Percentiles rank a stretch among this genome's conserved stretches.
Conservation (phyloP, 1,284 basidiomycete genomes). For the Malassezia slooffiae region DNA sequence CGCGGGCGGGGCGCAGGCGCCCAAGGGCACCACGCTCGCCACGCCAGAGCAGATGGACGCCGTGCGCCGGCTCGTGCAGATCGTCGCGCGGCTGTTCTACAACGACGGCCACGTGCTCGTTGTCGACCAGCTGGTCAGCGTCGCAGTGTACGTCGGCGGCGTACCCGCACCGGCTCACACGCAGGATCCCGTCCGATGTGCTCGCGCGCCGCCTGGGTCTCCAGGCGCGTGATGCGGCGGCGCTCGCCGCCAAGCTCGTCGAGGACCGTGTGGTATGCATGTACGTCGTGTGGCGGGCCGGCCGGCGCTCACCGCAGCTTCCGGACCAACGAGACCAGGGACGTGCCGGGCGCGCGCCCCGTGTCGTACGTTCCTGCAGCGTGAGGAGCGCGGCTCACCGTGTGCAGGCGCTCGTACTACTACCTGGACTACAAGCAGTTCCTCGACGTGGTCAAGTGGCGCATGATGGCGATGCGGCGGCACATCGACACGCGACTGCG, state of each 20-base stretch:
- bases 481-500: slow-evolving; percentile 58
- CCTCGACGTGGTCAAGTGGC: slow-evolving; percentile 94
- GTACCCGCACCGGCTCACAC: no score
- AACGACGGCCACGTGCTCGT: slow-evolving; percentile 82
- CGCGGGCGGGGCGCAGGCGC: neutral
- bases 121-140: slow-evolving; percentile 78
- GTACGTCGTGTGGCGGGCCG: no score
- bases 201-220: slow-evolving; percentile 75
- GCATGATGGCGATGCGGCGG: slow-evolving; percentile 83
- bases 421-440: slow-evolving; percentile 92
- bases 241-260: slow-evolving; percentile 73
- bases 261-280: slow-evolving; percentile 61
- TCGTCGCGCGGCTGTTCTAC: slow-evolving; percentile 86
- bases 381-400: slow-evolving; percentile 1
- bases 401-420: no score
- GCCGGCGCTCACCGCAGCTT: slow-evolving; percentile 31
- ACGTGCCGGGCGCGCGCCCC: slow-evolving; percentile 11
- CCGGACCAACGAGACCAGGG: slow-evolving; percentile 15
- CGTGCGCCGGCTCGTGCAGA: slow-evolving; percentile 61
- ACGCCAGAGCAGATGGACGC: slow-evolving; percentile 31
- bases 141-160: slow-evolving; percentile 69
- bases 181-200: slow-evolving; percentile 78
- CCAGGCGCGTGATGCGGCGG: slow-evolving; percentile 83
- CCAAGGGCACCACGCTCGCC: slow-evolving; percentile 17
- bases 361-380: no score